Evolutionary conservation across 139 green algal genomes (phyloP).

Genomic region (Asterochloris sp.): DNA sequence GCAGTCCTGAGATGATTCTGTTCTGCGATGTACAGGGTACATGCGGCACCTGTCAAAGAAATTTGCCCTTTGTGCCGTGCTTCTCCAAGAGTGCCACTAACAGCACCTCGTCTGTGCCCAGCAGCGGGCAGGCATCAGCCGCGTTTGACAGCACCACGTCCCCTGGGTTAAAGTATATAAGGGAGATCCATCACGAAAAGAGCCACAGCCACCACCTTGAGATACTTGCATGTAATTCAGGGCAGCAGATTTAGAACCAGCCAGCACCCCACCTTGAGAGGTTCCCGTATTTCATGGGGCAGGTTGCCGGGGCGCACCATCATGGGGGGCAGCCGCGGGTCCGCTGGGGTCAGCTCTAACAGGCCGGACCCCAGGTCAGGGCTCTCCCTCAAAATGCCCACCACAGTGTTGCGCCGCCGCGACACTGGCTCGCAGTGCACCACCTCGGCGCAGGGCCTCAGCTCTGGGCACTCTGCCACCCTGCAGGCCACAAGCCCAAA

Average conservation of each 20-base stretch:
- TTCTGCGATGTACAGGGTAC: background rate
- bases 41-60: background rate
- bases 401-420: constrained; percentile 51
- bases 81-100: background rate
- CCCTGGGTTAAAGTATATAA: background rate
- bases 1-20: background rate
- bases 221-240: background rate
- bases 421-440: constrained; percentile 64
- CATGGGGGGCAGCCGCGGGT: constrained; percentile 60
- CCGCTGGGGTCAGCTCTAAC: constrained; percentile 57
- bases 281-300: background rate
- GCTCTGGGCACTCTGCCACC: constrained; percentile 16
- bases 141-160: background rate
- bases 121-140: background rate
- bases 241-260: background rate
- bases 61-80: too few relatives aligned
- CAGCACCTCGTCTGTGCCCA: background rate
- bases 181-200: background rate
- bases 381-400: constrained; percentile 65
- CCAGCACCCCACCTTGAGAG: background rate
- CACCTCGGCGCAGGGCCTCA: constrained; percentile 58
- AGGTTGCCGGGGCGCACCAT: constrained; percentile 24
- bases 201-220: background rate
- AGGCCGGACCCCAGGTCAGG: constrained; percentile 13
- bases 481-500: constrained; percentile 11